Evolutionary conservation across 306 rosid species (phyloP), one percentile per base, ranked within the genome.

Genomic region (Cyclanthera cordifolia): DNA sequence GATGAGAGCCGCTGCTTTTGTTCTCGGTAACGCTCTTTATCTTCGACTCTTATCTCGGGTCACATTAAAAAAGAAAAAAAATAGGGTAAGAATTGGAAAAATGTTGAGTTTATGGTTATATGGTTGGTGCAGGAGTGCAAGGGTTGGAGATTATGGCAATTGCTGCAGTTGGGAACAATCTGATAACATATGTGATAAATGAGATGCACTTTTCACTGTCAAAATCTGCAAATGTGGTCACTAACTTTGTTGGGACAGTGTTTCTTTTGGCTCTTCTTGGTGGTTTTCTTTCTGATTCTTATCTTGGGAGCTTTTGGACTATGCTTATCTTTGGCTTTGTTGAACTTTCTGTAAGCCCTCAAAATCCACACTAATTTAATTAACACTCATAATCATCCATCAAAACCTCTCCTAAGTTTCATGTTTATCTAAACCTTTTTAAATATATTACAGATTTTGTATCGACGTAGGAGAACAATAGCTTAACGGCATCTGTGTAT

Each of bases 141-240:
- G 76, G 86, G 39, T 94, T 90, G 79, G 99, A 94, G 82, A 90
- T 94, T 78, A 94, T 90, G 99, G 97, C 87, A 39, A 94, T 94
- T 30, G 99, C 97, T 1, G 99, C 97, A 1, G 99, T 94, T 75
- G 99, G 99, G 70, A 94, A 94, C 97, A 94, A 94, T 73, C 96
- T 94, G 50, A 94, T 94, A 78, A 94, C 99, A 21, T 94, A 94
- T 74, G 76, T 88, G 75, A 87, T 87, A 8, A 87, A 81, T 34
- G 95, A 94, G 79, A 90, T 94, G 97, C 97, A 94, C 80, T 94
- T 94, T 78, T 73, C 99, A 30, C 23, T 94, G 76, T 79, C 99
- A 3, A 70, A 86, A 70, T 84, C 99, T 0, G 99, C 97, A 27
- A 94, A 94, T 75, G 61, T 83, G 0, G 99, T 94, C 41, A 94